Evolutionary conservation across 2,329 filamentous ascomycete genomes (phyloP).

Genomic region (Drechslera avenae): DNA sequence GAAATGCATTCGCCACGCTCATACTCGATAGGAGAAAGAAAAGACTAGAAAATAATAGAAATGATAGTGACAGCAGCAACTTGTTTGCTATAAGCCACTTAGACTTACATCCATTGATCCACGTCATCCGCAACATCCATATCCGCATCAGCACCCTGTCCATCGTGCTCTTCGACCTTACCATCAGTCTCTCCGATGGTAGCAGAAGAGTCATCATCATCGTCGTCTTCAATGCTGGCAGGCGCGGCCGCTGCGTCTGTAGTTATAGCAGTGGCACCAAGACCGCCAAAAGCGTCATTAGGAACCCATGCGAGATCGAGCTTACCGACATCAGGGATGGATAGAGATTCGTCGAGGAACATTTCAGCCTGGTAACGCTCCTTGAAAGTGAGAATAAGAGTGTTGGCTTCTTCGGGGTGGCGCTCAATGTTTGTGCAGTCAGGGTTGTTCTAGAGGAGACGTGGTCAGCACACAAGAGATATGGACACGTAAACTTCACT

Average conservation of each 20-base stretch:
- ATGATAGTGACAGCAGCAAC: too few relatives aligned
- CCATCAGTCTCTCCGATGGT: slow-evolving; percentile 17
- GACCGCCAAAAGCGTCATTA: slow-evolving; percentile 31
- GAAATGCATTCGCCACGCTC: too few relatives aligned
- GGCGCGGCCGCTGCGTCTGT: not conserved
- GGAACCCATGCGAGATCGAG: slow-evolving; percentile 71
- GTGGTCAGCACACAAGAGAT: slow-evolving; percentile 4
- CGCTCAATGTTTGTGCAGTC: slow-evolving; percentile 48
- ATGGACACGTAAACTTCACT: not conserved
- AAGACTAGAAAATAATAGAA: too few relatives aligned
- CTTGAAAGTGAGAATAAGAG: slow-evolving; percentile 50
- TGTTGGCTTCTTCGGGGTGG: slow-evolving; percentile 47
- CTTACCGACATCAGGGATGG: slow-evolving; percentile 67
- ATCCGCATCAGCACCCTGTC: slow-evolving; percentile 25
- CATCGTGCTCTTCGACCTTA: slow-evolving; percentile 10
- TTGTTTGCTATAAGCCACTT: too few relatives aligned
- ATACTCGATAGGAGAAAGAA: too few relatives aligned
- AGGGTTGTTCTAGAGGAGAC: slow-evolving; percentile 33
- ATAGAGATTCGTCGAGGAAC: slow-evolving; percentile 60
- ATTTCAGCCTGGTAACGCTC: slow-evolving; percentile 69
- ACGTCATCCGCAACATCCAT: slow-evolving; percentile 45
- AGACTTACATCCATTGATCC: slow-evolving; percentile 35
- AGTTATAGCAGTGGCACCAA: slow-evolving; percentile 9
- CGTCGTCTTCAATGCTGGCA: not conserved
- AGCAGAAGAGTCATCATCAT: slow-evolving; percentile 23